Evolutionary conservation across 371 early-diverging fungal genomes (phyloP).

Genomic region (Rhizomucor pusillus): DNA sequence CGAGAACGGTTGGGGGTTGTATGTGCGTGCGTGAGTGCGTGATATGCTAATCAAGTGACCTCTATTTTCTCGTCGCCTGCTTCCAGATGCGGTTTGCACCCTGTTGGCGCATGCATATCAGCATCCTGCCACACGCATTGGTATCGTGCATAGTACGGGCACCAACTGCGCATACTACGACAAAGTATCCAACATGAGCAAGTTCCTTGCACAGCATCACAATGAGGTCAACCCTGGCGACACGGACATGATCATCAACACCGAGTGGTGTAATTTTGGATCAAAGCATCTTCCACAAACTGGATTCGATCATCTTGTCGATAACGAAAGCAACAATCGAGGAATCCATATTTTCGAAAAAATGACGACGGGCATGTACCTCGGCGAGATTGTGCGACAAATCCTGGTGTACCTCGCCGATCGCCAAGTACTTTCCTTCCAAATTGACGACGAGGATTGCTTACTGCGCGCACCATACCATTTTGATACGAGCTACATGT

Average conservation of each 20-base stretch:
- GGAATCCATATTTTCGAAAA: slow-evolving; percentile 86
- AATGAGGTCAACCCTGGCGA: slow-evolving; percentile 16
- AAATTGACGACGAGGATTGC: slow-evolving; percentile 39
- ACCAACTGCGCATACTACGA: slow-evolving; percentile 90
- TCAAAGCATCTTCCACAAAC: slow-evolving; percentile 71
- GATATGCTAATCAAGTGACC: no score
- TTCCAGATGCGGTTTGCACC: slow-evolving; percentile 86
- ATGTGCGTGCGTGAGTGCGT: no score
- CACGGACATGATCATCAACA: slow-evolving; percentile 89
- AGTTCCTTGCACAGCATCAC: slow-evolving; percentile 18
- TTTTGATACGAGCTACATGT: slow-evolving; percentile 84
- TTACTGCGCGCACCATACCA: slow-evolving; percentile 54
- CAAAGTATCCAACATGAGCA: slow-evolving; percentile 31
- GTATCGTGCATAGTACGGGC: slow-evolving; percentile 92
- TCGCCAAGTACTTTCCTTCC: slow-evolving; percentile 63
- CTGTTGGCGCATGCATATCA: slow-evolving; percentile 86
- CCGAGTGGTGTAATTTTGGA: slow-evolving; percentile 84
- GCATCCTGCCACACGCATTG: slow-evolving; percentile 83
- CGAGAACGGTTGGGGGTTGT: not conserved
- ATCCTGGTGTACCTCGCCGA: slow-evolving; percentile 72
- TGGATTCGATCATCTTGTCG: slow-evolving; percentile 75
- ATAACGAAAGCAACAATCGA: slow-evolving; percentile 71
- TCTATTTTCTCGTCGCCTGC: no score
- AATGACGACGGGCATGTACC: slow-evolving; percentile 90
- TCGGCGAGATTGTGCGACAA: slow-evolving; percentile 87